Conservation (phyloP, 2,329 filamentous ascomycete species). For the Aspergillus japonicus region DNA sequence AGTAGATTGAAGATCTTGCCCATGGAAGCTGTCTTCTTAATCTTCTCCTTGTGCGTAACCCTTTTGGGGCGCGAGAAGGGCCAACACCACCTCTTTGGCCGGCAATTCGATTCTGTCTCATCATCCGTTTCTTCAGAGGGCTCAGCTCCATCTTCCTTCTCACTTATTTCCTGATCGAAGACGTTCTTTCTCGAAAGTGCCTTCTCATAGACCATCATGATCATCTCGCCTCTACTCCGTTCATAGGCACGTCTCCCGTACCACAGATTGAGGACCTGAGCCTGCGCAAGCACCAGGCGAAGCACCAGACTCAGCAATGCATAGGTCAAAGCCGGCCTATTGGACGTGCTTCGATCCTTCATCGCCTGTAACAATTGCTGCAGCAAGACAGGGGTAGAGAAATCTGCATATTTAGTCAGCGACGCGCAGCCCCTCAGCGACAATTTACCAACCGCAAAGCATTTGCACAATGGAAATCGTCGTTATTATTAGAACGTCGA, state of each 20-base stretch:
- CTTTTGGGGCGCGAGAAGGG: slow-evolving; percentile 26
- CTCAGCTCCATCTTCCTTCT: slow-evolving; percentile 25
- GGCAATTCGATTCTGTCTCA: slow-evolving; percentile 20
- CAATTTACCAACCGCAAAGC: slow-evolving; percentile 45
- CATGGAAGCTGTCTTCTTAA: slow-evolving; percentile 68
- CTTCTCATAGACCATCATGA: slow-evolving; percentile 82
- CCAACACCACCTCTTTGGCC: slow-evolving; percentile 29
- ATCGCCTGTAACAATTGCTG: slow-evolving; percentile 69
- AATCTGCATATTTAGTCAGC: slow-evolving; percentile 41
- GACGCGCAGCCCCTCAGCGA: not conserved
- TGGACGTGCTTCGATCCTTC: slow-evolving; percentile 52
- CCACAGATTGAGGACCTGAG: slow-evolving; percentile 71
- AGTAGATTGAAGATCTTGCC: slow-evolving; percentile 90
- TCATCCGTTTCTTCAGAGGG: slow-evolving; percentile 14
- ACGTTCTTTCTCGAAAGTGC: slow-evolving; percentile 65
- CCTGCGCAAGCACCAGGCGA: slow-evolving; percentile 63
- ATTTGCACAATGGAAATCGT: slow-evolving; percentile 64
- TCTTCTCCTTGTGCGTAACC: slow-evolving; percentile 28
- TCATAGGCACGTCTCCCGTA: slow-evolving; percentile 83
- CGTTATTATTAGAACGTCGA: slow-evolving; percentile 71
- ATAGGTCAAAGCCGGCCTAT: slow-evolving; percentile 62
- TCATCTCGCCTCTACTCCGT: slow-evolving; percentile 77
- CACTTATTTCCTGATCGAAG: slow-evolving; percentile 35
- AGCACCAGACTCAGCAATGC: slow-evolving; percentile 61
- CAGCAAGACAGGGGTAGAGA: slow-evolving; percentile 66